phyloP scores from a whole-genome alignment of 2,329 filamentous ascomycete species.

The Verticillium longisporum region DNA sequence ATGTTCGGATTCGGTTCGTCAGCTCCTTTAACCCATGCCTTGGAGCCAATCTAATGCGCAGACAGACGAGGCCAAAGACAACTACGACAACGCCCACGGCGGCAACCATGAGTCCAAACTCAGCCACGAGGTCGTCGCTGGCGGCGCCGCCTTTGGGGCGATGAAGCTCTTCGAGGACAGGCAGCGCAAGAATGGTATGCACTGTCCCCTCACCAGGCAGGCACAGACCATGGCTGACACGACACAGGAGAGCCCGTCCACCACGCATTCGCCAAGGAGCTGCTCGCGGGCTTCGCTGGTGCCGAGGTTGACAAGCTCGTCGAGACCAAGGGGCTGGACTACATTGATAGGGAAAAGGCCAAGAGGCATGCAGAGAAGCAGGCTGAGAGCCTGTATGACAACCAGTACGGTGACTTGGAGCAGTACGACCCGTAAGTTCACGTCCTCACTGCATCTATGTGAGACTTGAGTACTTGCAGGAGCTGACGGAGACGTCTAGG shows the following conservation, averaged over 20 bases:
- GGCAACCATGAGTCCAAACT: slow-evolving; percentile 21
- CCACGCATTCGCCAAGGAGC: slow-evolving; percentile 72
- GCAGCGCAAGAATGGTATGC: slow-evolving; percentile 60
- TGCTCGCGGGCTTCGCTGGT: slow-evolving; percentile 64
- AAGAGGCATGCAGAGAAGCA: slow-evolving; percentile 52
- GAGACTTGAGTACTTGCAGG: too few relatives aligned
- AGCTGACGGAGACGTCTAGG: not conserved
- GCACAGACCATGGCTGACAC: not conserved
- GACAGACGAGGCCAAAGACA: slow-evolving; percentile 10
- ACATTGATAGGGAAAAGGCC: slow-evolving; percentile 49
- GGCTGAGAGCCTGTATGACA: slow-evolving; percentile 53
- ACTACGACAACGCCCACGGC: slow-evolving; percentile 16
- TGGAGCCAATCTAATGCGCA: not conserved
- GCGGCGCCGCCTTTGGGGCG: slow-evolving; percentile 70
- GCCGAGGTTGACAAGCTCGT: slow-evolving; percentile 71
- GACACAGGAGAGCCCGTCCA: slow-evolving; percentile 58
- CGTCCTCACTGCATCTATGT: too few relatives aligned
- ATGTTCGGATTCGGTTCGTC: slow-evolving; percentile 13
- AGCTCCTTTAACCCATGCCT: not conserved
- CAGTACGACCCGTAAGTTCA: slow-evolving; percentile 50
- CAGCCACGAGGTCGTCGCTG: slow-evolving; percentile 65
- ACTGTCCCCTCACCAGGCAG: not conserved
- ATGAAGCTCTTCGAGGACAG: slow-evolving; percentile 76
- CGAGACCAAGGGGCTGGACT: slow-evolving; percentile 63
- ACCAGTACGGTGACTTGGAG: slow-evolving; percentile 48